Percentiles rank a stretch among this genome's conserved stretches.
phyloP scores from a whole-genome alignment of 805 yeast genomes.

The Maudiozyma barnettii region DNA sequence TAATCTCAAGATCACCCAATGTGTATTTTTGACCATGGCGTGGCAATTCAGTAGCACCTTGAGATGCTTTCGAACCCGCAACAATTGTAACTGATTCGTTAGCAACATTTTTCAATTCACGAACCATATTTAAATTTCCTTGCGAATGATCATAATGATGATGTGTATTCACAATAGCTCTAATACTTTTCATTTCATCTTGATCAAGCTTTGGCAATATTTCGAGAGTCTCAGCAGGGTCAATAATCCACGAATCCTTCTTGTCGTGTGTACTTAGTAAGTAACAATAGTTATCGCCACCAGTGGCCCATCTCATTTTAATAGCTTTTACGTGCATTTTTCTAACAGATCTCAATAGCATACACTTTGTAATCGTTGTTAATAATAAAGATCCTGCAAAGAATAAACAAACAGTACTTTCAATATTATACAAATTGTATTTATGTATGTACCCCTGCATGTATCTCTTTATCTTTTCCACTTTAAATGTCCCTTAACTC shows the following conservation, averaged over 20 bases:
- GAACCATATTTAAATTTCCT: conserved; percentile 46
- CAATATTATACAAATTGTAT: too few relatives aligned
- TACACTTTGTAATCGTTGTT: not conserved
- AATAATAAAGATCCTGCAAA: too few relatives aligned
- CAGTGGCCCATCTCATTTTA: conserved; percentile 92
- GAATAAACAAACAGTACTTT: too few relatives aligned
- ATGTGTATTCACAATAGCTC: conserved; percentile 86
- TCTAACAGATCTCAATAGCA: conserved; percentile 23
- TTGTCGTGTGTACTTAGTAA: conserved; percentile 53
- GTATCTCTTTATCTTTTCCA: too few relatives aligned
- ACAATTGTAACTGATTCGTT: conserved; percentile 48
- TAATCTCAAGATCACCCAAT: conserved; percentile 42
- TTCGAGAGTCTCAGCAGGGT: conserved; percentile 84
- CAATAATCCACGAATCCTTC: conserved; percentile 70
- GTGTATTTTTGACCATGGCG: conserved; percentile 50
- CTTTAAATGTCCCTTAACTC: too few relatives aligned
- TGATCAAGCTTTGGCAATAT: conserved; percentile 38
- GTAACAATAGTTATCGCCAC: conserved; percentile 81
- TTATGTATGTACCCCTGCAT: too few relatives aligned
- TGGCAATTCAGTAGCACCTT: conserved; percentile 63
- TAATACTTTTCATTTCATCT: conserved; percentile 39
- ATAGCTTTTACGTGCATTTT: conserved; percentile 74
- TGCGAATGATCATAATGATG: conserved; percentile 95
- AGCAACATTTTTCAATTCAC: conserved; percentile 19
- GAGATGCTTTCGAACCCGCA: conserved; percentile 51